phyloP scores from a whole-genome alignment of 2,329 filamentous ascomycete species.

The Lasiodiplodia theobromae region DNA sequence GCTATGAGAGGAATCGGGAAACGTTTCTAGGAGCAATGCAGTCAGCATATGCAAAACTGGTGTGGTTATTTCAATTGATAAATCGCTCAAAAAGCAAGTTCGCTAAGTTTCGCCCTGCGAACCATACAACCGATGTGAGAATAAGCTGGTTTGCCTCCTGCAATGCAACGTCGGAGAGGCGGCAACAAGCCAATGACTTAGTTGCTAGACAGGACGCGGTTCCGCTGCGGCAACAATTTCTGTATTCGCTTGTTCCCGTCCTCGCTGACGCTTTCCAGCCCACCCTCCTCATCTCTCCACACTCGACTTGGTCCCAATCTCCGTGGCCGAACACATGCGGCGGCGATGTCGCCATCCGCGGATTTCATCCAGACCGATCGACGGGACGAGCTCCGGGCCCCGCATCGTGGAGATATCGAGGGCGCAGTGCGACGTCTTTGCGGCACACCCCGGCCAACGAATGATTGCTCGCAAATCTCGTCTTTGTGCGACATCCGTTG shows the following conservation, averaged over 20 bases:
- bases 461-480: conserved; percentile 12
- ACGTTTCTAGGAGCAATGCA: neutral
- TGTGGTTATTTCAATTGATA: neutral
- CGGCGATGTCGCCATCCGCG: neutral
- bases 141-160: neutral
- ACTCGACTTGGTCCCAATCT: neutral
- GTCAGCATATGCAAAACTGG: neutral
- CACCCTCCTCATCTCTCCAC: no score
- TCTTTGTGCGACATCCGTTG: neutral
- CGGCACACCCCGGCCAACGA: conserved; percentile 4
- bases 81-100: neutral
- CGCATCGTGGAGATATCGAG: neutral
- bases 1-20: neutral
- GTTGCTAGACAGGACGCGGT: neutral
- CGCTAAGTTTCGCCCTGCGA: neutral
- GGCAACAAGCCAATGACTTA: neutral
- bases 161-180: neutral
- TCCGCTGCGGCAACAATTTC: neutral
- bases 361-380: neutral
- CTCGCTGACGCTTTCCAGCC: neutral
- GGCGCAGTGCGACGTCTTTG: neutral
- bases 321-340: neutral
- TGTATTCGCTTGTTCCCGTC: neutral
- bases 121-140: neutral
- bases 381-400: neutral